Percentiles rank a stretch among this genome's conserved stretches.
These are phyloP conservation scores for Codiaeum variegatum DNA, from an alignment of 441 rosid species.

Conservation along the genomic window DNA sequence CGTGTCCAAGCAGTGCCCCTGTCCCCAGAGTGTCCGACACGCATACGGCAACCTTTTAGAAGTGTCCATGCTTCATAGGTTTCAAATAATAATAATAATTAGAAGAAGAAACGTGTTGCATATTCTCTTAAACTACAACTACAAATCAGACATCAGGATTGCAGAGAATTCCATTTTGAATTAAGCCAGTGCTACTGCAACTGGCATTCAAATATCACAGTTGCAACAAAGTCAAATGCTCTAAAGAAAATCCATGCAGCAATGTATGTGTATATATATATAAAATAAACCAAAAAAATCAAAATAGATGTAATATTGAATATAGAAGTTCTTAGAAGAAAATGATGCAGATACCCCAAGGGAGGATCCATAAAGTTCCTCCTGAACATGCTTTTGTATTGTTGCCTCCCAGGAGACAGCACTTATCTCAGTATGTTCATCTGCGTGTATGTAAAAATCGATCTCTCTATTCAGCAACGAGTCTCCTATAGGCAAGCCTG, in stretches of 20 bases:
- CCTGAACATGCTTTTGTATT: conserved; percentile 83
- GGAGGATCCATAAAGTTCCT: conserved; percentile 82
- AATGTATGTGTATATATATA: neutral
- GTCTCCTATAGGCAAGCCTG: conserved; percentile 77
- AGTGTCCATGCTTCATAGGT: too few relatives aligned
- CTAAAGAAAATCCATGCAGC: neutral
- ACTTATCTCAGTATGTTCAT: conserved; percentile 63
- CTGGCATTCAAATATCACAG: conserved; percentile 2
- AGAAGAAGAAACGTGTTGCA: neutral
- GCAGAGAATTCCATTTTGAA: conserved; percentile 12
- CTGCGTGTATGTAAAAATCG: conserved; percentile 64
- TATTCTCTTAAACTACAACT: conserved; percentile 3
- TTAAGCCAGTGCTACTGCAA: conserved; percentile 9
- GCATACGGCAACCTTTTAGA: too few relatives aligned
- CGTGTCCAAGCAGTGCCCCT: too few relatives aligned
- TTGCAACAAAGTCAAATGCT: conserved; percentile 2
- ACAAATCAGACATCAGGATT: neutral
- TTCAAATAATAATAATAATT: neutral
- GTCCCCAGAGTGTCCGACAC: too few relatives aligned
- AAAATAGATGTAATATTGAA: neutral
- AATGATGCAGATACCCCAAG: conserved; percentile 48
- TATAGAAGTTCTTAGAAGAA: conserved; percentile 8
- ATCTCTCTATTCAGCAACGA: conserved; percentile 62
- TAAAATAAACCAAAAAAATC: neutral
- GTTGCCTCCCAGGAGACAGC: conserved; percentile 95